Evolutionary conservation across 2,329 filamentous ascomycete genomes (phyloP).

Genomic region (Coleophoma cylindrospora): DNA sequence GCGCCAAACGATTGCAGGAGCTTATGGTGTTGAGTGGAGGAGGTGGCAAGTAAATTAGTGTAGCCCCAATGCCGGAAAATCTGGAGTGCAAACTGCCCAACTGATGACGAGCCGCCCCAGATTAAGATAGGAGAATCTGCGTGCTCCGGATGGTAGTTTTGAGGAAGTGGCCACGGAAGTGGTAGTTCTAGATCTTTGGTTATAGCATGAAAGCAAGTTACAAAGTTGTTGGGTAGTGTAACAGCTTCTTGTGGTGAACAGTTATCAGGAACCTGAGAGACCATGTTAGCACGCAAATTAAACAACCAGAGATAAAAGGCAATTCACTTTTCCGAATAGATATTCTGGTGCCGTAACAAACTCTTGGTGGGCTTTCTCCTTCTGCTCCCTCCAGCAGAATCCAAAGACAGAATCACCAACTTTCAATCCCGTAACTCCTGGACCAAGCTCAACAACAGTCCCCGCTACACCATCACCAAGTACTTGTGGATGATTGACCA

Average conservation of each 20-base stretch:
- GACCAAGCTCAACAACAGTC: conserved; percentile 44
- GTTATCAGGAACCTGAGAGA: conserved; percentile 31
- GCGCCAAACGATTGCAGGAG: conserved; percentile 26
- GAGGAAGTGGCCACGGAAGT: conserved; percentile 46
- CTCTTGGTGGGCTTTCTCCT: conserved; percentile 50
- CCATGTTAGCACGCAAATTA: conserved; percentile 1
- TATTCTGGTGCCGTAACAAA: conserved; percentile 47
- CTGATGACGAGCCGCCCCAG: conserved; percentile 28
- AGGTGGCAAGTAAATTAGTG: conserved; percentile 32
- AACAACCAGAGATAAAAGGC: conserved; percentile 21
- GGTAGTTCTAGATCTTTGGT: conserved; percentile 45
- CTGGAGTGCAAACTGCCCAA: conserved; percentile 29
- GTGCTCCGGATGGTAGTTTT: conserved; percentile 2
- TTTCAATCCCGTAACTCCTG: conserved; percentile 34
- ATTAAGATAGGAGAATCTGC: conserved; percentile 29
- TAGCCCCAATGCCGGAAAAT: conserved; percentile 49
- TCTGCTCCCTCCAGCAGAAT: conserved; percentile 41
- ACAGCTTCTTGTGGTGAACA: conserved; percentile 37
- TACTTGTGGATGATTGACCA: conserved; percentile 44
- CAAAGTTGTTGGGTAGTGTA: conserved; percentile 51
- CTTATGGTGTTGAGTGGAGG: conserved; percentile 20
- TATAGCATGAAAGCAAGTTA: conserved; percentile 54
- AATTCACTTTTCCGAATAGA: conserved; percentile 36
- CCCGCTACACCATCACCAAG: conserved; percentile 48
- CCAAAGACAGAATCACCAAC: conserved; percentile 52